A percentile compares a stretch with the other conserved stretches of the same genome.
phyloP scores from a whole-genome alignment of 78 protist species.

The Pelomyxa schiedti region DNA sequence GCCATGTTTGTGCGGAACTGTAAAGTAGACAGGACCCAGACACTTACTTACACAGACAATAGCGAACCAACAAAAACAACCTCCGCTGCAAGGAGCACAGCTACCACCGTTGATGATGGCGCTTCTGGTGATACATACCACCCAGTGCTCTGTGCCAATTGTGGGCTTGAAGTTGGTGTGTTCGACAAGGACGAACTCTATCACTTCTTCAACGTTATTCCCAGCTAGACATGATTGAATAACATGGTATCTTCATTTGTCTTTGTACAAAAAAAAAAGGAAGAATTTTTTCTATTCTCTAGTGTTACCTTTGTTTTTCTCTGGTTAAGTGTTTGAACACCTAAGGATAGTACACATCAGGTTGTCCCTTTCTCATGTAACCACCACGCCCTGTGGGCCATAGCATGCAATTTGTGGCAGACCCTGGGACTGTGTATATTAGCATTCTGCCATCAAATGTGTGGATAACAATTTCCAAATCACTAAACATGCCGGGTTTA shows the following conservation, averaged over 20 bases:
- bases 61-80: neutral
- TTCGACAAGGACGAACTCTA: conserved; percentile 21
- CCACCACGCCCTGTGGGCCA: neutral
- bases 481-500: no score
- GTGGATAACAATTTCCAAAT: neutral
- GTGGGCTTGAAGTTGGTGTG: conserved; percentile 25
- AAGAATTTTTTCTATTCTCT: no score
- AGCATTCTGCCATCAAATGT: neutral
- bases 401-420: neutral
- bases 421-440: neutral
- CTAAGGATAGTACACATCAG: no score
- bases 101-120: neutral
- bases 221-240: neutral
- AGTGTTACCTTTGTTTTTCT: no score
- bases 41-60: neutral
- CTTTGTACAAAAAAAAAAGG: no score
- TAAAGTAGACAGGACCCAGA: neutral
- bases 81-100: neutral
- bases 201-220: conserved; percentile 37
- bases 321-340: no score
- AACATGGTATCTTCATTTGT: no score
- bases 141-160: conserved; percentile 17
- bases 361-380: neutral
- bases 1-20: conserved; percentile 10
- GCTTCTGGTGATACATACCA: neutral